These are phyloP conservation scores for Zygotorulaspora florentina DNA, from an alignment of 805 yeast genomes.

Conservation along the genomic window DNA sequence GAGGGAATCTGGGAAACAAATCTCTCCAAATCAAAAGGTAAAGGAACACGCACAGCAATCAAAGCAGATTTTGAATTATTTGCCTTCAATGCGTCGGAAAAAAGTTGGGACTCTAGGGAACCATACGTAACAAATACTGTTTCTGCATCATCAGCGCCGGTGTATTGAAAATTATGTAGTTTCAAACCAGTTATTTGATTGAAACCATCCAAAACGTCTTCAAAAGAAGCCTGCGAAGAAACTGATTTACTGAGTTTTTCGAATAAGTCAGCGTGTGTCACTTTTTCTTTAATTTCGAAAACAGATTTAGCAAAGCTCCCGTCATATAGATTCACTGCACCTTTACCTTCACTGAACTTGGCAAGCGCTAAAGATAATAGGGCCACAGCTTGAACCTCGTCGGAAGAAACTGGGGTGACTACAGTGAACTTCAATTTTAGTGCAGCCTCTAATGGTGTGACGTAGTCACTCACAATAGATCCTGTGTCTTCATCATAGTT, in stretches of 20 bases:
- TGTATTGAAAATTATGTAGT: constrained; percentile 44
- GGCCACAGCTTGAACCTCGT: constrained; percentile 66
- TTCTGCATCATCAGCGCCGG: constrained; percentile 57
- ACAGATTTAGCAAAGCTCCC: constrained; percentile 46
- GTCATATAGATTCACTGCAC: constrained; percentile 73
- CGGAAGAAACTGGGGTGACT: constrained; percentile 56
- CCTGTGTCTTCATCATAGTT: constrained; percentile 56
- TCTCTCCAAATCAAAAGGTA: constrained; percentile 66
- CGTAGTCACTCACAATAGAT: constrained; percentile 59
- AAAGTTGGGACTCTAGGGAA: constrained; percentile 55
- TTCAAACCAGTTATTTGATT: constrained; percentile 25
- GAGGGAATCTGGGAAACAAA: constrained; percentile 58
- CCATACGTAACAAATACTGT: constrained; percentile 84
- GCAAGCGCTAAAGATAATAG: constrained; percentile 63
- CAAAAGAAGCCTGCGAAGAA: constrained; percentile 19
- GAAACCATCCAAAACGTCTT: constrained; percentile 27
- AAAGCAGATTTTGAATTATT: constrained; percentile 51
- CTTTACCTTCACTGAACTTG: constrained; percentile 33
- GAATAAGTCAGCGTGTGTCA: constrained; percentile 11
- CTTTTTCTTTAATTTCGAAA: constrained; percentile 16
- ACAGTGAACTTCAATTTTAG: constrained; percentile 61
- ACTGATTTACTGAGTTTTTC: constrained; percentile 12
- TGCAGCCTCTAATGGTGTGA: constrained; percentile 58
- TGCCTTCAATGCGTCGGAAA: constrained; percentile 42
- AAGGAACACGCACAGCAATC: constrained; percentile 67